A percentile compares a stretch with the other conserved stretches of the same genome.
Evolutionary conservation across 2,329 filamentous ascomycete genomes (phyloP).

Genomic region (Colletotrichum sp.): DNA sequence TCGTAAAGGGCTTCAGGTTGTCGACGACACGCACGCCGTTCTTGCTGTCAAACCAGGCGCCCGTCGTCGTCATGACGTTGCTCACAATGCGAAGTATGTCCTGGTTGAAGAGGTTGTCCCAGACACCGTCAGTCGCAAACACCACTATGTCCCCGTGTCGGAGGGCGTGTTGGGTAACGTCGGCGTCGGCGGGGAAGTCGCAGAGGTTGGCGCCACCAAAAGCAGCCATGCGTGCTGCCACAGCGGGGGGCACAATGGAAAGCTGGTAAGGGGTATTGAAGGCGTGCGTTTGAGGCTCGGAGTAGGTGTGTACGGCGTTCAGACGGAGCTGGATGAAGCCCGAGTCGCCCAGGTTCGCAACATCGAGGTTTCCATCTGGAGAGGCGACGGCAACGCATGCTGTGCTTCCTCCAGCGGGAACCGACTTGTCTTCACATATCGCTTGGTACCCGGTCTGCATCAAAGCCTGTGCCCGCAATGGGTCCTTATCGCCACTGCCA

Average conservation of each 20-base stretch:
- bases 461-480: constrained; percentile 44
- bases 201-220: constrained; percentile 85
- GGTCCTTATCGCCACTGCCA: constrained; percentile 1
- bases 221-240: constrained; percentile 79
- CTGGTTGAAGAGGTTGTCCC: constrained; percentile 93
- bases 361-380: constrained; percentile 76
- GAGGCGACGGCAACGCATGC: constrained; percentile 85
- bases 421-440: constrained; percentile 74
- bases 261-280: constrained; percentile 99
- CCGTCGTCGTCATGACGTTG: constrained; percentile 72
- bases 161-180: constrained; percentile 76
- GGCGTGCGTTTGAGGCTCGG: constrained; percentile 88
- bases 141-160: constrained; percentile 93
- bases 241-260: constrained; percentile 81
- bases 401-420: constrained; percentile 87
- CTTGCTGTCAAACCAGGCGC: constrained; percentile 74
- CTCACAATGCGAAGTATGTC: constrained; percentile 85
- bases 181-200: constrained; percentile 85
- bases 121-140: constrained; percentile 92
- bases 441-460: constrained; percentile 86
- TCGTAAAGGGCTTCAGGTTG: constrained; percentile 60
- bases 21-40: constrained; percentile 66
- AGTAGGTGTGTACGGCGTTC: constrained; percentile 84
- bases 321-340: constrained; percentile 88
- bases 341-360: constrained; percentile 95